Evolutionary conservation across 768 basidiomycete species (phyloP), one percentile per base, ranked within the genome.

Genomic region (Rhizopogon vesiculosus): DNA sequence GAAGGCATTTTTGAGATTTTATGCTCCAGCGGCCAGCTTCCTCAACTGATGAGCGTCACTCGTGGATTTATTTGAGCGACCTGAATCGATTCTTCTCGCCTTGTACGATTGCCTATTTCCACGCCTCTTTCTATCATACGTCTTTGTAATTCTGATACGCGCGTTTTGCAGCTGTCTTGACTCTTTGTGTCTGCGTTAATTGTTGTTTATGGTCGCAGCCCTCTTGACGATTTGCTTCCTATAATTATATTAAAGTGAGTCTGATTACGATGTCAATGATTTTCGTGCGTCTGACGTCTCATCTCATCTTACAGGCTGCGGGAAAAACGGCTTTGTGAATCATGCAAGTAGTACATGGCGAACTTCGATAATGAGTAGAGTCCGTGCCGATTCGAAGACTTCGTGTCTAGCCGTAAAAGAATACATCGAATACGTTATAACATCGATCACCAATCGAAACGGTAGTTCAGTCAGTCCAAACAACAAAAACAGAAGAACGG

Each of bases 101-200:
- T 25, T 4, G 3, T 25, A 4, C 4, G 25, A 25, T 25, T 25
- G 25, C 25, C 25, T 25, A 4, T 25, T 25, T 25, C 25, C 25
- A 25, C 25, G 4, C 25, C 25, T 4, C 25, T 25, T 25, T 5
- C 25, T 25, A 5, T 25, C 25, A 25, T 25, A 25, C 25, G n/a
- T 18, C 9, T 13, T 38, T 25, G 18, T 13, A 3, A 29, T 28
- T n/a, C 45, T 25, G n/a, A 28, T 50, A 18, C 40, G 28, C 5
- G n/a, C 42, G 38, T 28, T 8, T 9, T 18, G 18, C 41, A 78
- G 79, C 31, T 73, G 31, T 7, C 80, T n/a, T 69, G 22, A 22
- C 22, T 80, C 15, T 79, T 76, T 42, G 76, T 80, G 2, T 74
- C 78, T 6, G 79, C 78, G 2, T n/a, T n/a, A n/a, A n/a, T 59